Conservation (phyloP, 805 yeast genomes). For the Lachancea fermentati region DNA sequence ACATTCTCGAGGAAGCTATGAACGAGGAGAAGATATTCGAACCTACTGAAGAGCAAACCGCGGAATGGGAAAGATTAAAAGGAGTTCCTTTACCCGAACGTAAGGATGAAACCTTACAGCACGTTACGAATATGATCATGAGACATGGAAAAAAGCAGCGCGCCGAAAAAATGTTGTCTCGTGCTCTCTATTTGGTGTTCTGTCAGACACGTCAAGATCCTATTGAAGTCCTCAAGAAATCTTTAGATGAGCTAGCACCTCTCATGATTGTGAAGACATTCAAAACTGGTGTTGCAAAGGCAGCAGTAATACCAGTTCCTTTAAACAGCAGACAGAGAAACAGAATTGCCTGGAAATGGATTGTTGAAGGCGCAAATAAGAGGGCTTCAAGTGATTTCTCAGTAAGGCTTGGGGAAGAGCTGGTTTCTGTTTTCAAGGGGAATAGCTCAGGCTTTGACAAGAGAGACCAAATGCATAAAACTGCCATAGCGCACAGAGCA, state of each 20-base stretch:
- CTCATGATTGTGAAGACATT: slow-evolving; percentile 69
- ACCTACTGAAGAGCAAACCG: slow-evolving; percentile 62
- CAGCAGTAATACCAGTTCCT: slow-evolving; percentile 75
- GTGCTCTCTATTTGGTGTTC: slow-evolving; percentile 67
- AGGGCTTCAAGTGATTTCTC: slow-evolving; percentile 76
- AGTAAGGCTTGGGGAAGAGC: slow-evolving; percentile 88
- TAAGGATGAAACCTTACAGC: slow-evolving; percentile 65
- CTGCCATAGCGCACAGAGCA: slow-evolving; percentile 85
- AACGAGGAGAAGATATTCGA: slow-evolving; percentile 34
- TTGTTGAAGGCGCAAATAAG: slow-evolving; percentile 74
- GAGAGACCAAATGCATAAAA: slow-evolving; percentile 74
- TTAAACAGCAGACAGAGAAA: slow-evolving; percentile 75
- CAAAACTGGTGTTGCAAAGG: slow-evolving; percentile 83
- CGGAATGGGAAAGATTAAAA: slow-evolving; percentile 46
- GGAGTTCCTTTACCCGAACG: slow-evolving; percentile 53
- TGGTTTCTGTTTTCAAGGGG: slow-evolving; percentile 70
- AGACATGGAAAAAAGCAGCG: slow-evolving; percentile 80
- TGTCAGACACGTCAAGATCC: slow-evolving; percentile 72
- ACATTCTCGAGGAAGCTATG: slow-evolving; percentile 28
- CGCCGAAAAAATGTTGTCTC: slow-evolving; percentile 67
- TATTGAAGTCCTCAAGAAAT: slow-evolving; percentile 62
- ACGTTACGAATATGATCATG: slow-evolving; percentile 85
- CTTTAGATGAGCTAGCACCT: slow-evolving; percentile 80
- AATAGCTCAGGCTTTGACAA: slow-evolving; percentile 80
- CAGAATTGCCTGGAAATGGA: slow-evolving; percentile 87